Evolutionary conservation across 768 basidiomycete species (phyloP), one percentile per base, ranked within the genome.

Genomic region (Boletus pseudopeckii): DNA sequence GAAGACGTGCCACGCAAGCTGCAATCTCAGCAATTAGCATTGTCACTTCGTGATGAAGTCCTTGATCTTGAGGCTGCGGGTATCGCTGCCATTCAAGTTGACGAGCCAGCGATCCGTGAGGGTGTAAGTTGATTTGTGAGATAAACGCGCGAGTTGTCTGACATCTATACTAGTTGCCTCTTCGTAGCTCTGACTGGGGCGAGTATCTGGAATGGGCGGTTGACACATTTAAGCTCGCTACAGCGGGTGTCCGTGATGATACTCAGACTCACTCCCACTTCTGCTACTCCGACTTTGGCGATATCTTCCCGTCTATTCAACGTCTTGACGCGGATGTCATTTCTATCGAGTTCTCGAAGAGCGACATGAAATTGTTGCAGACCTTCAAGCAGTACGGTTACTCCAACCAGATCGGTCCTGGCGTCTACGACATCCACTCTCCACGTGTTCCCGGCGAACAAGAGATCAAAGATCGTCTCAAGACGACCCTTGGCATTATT

Each of bases 261-360:
- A 90, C 92, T 66, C 96, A 98, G 77, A 93, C 94, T 64, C 96
- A 98, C 80, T 98, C 94, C 47, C 97, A 99, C 82, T 96, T 96
- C 83, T 96, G 93, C 80, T 95, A 93, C 80, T 98, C 95, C 52
- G 95, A 98, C 80, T 98, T 98, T 71, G 91, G 88, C 76, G 92
- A 97, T 71, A 98, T 98, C 77, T 98, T 98, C 90, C 85, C 90
- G 30, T 95, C 91, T 55, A 97, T 98, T 71, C 88, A 95, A 74
- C 85, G 88, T 60, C 88, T 99, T 55, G 97, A 99, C 66, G 94
- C 95, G 60, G 97, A 99, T 71, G 93, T 97, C 72, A 98, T 99
- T 77, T 96, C 94, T 49, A 97, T 98, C 69, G 95, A 98, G 75
- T 93, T 94, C 45, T 96, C 93, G 60, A 98, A 98, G 89, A 88